Evolutionary conservation across 345 rosid genomes (phyloP).

Genomic region (Ceriops decandra): DNA sequence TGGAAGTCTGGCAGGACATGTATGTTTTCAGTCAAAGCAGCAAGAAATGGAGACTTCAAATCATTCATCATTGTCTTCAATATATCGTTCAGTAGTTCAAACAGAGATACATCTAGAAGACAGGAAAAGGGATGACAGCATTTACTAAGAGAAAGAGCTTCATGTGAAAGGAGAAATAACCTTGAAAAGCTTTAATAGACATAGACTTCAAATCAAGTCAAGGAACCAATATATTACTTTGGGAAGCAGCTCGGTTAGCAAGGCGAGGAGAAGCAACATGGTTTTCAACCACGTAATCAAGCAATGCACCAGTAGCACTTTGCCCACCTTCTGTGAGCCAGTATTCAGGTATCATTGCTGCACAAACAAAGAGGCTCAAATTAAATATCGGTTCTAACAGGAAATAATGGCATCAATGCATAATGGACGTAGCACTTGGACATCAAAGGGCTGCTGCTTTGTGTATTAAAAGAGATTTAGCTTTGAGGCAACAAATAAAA

Average conservation of each 20-base stretch:
- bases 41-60: constrained; percentile 61
- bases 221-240: constrained; percentile 41
- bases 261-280: constrained; percentile 85
- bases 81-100: constrained; percentile 61
- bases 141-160: not conserved
- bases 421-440: too few species aligned
- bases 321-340: constrained; percentile 99
- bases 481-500: too few species aligned
- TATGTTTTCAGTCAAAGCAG: constrained; percentile 70
- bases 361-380: constrained; percentile 15
- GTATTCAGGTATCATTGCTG: constrained; percentile 87
- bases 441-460: too few species aligned
- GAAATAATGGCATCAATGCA: not conserved
- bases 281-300: constrained; percentile 78
- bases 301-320: constrained; percentile 95
- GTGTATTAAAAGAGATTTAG: too few species aligned
- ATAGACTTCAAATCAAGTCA: not conserved
- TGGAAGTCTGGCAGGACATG: constrained; percentile 92
- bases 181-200: not conserved
- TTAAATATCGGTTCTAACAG: not conserved
- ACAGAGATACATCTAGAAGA: constrained; percentile 66
- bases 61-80: constrained; percentile 56
- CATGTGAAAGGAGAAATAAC: not conserved
- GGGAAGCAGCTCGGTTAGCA: constrained; percentile 90
- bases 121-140: not conserved